These are phyloP conservation scores for Paramyrothecium roridum DNA, from an alignment of 2,329 filamentous ascomycete genomes.

Conservation along the genomic window DNA sequence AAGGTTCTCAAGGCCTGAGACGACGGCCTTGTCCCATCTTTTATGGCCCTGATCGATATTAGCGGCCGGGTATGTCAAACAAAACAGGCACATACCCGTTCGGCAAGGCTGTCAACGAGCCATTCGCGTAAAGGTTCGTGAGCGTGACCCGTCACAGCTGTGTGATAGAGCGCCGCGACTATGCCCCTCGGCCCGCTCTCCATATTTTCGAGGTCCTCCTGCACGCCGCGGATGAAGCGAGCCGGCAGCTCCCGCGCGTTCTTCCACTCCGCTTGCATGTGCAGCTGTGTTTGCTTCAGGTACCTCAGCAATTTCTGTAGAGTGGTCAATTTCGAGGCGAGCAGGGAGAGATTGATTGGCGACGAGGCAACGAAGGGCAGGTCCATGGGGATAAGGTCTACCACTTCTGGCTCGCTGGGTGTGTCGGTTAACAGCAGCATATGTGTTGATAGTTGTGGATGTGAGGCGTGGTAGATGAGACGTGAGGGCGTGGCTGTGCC, in stretches of 20 bases:
- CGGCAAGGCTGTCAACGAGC: conserved; percentile 78
- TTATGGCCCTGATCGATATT: conserved; percentile 68
- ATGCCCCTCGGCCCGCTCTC: conserved; percentile 59
- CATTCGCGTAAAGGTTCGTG: conserved; percentile 77
- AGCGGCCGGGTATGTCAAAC: background rate
- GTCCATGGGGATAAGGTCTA: conserved; percentile 70
- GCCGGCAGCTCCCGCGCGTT: conserved; percentile 75
- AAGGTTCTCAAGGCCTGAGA: conserved; percentile 72
- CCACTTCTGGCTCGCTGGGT: conserved; percentile 23
- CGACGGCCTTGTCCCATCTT: conserved; percentile 88
- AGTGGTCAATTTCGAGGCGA: conserved; percentile 83
- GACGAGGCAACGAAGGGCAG: conserved; percentile 78
- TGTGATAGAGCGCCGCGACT: conserved; percentile 75
- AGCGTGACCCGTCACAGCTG: conserved; percentile 80
- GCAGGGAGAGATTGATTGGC: conserved; percentile 75
- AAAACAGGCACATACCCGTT: conserved; percentile 55
- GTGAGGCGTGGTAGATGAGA: conserved; percentile 63
- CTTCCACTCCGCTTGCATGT: conserved; percentile 80
- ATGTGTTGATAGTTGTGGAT: conserved; percentile 74
- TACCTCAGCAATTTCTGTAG: conserved; percentile 86
- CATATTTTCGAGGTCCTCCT: conserved; percentile 66
- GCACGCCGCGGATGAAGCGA: conserved; percentile 74
- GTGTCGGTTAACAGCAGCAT: conserved; percentile 57
- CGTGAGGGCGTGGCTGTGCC: conserved; percentile 19
- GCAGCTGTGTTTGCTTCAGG: conserved; percentile 73